Evolutionary conservation across 345 rosid genomes (phyloP).

Genomic region (Syzygium jambos): DNA sequence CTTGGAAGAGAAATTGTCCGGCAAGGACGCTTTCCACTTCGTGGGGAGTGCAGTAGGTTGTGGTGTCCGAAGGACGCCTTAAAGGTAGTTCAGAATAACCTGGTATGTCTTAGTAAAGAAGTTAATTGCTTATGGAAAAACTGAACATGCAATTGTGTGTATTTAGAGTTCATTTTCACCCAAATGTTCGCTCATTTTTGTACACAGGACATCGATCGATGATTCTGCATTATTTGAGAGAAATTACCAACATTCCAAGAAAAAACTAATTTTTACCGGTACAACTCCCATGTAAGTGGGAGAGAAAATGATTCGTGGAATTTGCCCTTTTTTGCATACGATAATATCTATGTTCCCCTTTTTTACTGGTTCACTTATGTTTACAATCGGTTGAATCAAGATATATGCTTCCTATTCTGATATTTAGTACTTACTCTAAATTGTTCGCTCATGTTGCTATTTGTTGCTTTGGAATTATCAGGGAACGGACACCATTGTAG

Average conservation of each 20-base stretch:
- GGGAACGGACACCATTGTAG: too few species aligned
- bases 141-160: not conserved
- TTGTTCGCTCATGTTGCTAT: not conserved
- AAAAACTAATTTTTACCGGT: not conserved
- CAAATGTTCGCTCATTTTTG: not conserved
- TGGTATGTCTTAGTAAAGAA: not conserved
- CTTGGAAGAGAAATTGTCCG: not conserved
- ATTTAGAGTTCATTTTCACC: not conserved
- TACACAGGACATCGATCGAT: not conserved
- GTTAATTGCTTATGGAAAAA: not conserved
- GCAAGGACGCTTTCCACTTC: rapidly evolving
- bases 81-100: not conserved
- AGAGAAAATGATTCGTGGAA: not conserved
- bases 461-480: not conserved
- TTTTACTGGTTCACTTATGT: not conserved
- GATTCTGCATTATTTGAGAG: not conserved
- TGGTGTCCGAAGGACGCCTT: not conserved
- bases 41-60: not conserved
- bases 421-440: not conserved
- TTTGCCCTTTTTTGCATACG: not conserved
- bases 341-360: not conserved
- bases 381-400: not conserved
- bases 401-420: not conserved
- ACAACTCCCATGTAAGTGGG: not conserved
- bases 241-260: not conserved